Base-by-base conservation (phyloP, 441 rosid species). In the Bruguiera hainesii region DNA sequence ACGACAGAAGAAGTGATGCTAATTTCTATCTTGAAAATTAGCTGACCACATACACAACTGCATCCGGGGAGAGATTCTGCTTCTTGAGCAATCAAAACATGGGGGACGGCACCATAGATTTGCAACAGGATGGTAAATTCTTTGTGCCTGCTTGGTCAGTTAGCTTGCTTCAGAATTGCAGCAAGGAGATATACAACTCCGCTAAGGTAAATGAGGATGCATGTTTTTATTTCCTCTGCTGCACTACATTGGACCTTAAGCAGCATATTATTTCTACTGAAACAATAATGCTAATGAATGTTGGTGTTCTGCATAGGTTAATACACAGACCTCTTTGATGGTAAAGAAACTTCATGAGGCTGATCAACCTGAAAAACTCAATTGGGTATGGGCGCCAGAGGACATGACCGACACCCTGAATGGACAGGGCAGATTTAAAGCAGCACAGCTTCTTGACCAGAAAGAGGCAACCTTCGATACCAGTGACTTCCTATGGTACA, bases 121-220 rank as follows among this genome's bases (percentile, higher is more conserved):
- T 90, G 84, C 76, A 93, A 85, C 75, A 89, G 85, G 73, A 61
- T 65, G 76, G 71, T 26, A 75, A 87, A 81, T 87, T 90, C 83
- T 65, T 84, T 84, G 23, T 88, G 78, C 81, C 78, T 85, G 76
- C 96, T 82, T 89, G 98, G 91, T 93, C 97, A 28, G 81, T 93
- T 71, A 87, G 92, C 67, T 83, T 90, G 37, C 96, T 90, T 61
- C 96, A 90, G 7, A 92, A 83, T 66, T 93, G 98, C 76, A 82
- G 87, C 67, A 84, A 89, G 56, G 92, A 84, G 3, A 86, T 85
- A 53, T 89, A 81, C 70, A 90, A 86, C 70, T 85, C 91, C 13
- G 98, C 96, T 50, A 93, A 90, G 91, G 97, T 88, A 82, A 50
- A 46, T 61, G 64, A 3, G 15, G 2, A 35, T 16, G 9, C 13